These are phyloP conservation scores for Hemileccinum rubropunctum DNA, from an alignment of 768 basidiomycete genomes.

Conservation along the genomic window DNA sequence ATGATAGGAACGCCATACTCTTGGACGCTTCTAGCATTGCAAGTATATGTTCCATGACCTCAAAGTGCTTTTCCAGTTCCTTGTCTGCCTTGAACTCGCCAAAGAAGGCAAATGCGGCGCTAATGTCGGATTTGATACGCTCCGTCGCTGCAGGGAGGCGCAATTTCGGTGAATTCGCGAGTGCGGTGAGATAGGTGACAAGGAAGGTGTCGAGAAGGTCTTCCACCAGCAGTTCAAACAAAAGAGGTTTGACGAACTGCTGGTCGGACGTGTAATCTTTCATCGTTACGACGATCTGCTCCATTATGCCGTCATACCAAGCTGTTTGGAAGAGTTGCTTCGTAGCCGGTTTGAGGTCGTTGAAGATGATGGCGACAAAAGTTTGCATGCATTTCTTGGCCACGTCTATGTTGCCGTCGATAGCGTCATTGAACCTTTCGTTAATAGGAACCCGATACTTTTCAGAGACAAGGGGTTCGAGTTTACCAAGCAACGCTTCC, in stretches of 20 bases:
- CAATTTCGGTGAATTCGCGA: constrained; percentile 81
- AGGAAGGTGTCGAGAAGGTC: constrained; percentile 91
- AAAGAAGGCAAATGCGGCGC: constrained; percentile 79
- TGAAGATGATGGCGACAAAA: constrained; percentile 91
- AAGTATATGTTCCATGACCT: constrained; percentile 81
- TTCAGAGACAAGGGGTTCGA: constrained; percentile 90
- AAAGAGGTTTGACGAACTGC: constrained; percentile 81
- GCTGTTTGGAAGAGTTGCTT: constrained; percentile 76
- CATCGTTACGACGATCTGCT: constrained; percentile 92
- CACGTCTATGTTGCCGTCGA: constrained; percentile 97
- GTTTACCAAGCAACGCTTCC: constrained; percentile 77
- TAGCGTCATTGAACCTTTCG: constrained; percentile 90
- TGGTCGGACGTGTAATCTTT: constrained; percentile 96
- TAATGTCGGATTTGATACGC: constrained; percentile 79
- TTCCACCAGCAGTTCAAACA: constrained; percentile 89
- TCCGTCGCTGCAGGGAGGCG: constrained; percentile 84
- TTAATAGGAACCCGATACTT: constrained; percentile 85
- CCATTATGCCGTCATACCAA: constrained; percentile 91
- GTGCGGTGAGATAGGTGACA: constrained; percentile 83
- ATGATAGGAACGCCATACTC: constrained; percentile 88
- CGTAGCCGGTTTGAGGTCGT: constrained; percentile 86
- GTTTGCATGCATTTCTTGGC: constrained; percentile 96
- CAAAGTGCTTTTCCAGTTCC: constrained; percentile 81
- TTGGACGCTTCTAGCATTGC: constrained; percentile 82
- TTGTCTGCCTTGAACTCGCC: constrained; percentile 68